Evolutionary conservation across 2,329 filamentous ascomycete species (phyloP).

Genomic region (Gaeumannomyces tritici): DNA sequence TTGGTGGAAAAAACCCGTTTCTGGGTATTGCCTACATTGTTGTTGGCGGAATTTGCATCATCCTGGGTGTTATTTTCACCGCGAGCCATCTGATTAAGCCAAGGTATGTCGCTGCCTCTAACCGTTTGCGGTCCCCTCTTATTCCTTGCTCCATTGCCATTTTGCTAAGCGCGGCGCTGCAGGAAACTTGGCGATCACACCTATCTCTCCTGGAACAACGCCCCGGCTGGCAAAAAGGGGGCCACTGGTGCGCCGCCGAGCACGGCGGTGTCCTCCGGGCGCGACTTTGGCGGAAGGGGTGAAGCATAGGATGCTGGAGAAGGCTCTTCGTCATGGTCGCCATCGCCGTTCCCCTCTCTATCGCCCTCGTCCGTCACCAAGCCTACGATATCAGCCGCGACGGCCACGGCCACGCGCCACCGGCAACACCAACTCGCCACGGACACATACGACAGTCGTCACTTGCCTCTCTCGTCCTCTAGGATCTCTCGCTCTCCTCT

Average conservation of each 20-base stretch:
- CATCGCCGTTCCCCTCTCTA: too few relatives aligned
- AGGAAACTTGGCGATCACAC: constrained; percentile 98
- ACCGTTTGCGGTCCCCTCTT: neutral
- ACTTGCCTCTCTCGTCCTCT: neutral
- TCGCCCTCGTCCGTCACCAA: neutral
- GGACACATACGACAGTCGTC: neutral
- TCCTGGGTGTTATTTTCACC: constrained; percentile 82
- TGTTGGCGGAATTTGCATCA: constrained; percentile 83
- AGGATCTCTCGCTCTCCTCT: neutral
- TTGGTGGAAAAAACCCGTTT: constrained; percentile 93
- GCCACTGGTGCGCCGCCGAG: constrained; percentile 22
- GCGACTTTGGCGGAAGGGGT: constrained; percentile 33
- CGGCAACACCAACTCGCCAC: neutral
- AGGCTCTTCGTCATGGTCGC: neutral
- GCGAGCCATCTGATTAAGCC: constrained; percentile 86
- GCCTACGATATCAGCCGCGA: neutral
- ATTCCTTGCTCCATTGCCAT: constrained; percentile 6
- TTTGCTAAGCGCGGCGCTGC: constrained; percentile 5
- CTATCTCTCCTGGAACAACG: constrained; percentile 88
- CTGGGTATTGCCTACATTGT: constrained; percentile 93
- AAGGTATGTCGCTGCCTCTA: constrained; percentile 44
- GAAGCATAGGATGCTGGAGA: constrained; percentile 3
- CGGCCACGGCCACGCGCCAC: neutral
- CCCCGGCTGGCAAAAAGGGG: constrained; percentile 32
- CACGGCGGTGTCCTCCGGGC: constrained; percentile 42